These are phyloP conservation scores for Aspergillus brunneoviolaceus DNA, from an alignment of 2,329 filamentous ascomycete genomes.

Conservation along the genomic window DNA sequence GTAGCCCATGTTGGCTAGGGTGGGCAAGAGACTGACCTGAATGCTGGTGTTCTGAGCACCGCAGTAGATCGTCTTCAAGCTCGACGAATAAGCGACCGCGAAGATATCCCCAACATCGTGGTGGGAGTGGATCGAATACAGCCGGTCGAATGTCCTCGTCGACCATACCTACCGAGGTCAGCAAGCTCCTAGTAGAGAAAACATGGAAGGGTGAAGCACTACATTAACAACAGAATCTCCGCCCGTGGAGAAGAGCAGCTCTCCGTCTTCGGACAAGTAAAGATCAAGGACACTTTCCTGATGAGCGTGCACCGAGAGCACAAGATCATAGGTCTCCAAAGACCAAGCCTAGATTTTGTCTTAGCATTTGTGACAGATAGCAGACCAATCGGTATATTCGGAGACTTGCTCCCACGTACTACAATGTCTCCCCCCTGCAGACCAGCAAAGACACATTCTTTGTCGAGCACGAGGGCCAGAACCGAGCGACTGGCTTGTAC, in stretches of 20 bases:
- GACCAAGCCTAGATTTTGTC: constrained; percentile 65
- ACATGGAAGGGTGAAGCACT: constrained; percentile 9
- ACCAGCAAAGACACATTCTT: constrained; percentile 82
- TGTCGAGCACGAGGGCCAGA: constrained; percentile 76
- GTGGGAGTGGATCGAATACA: constrained; percentile 88
- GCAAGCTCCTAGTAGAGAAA: background rate
- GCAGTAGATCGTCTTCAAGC: constrained; percentile 79
- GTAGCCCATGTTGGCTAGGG: background rate
- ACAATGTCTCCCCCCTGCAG: constrained; percentile 92
- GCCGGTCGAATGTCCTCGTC: constrained; percentile 68
- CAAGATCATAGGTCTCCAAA: constrained; percentile 79
- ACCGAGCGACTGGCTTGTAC: constrained; percentile 45
- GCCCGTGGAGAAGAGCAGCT: constrained; percentile 84
- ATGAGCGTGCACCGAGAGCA: constrained; percentile 79
- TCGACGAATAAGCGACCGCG: constrained; percentile 82
- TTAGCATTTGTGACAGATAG: too few species aligned
- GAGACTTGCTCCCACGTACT: constrained; percentile 41
- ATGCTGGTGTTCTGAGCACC: constrained; percentile 94
- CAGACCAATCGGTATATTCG: background rate
- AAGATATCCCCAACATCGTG: constrained; percentile 97
- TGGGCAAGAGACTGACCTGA: constrained; percentile 53
- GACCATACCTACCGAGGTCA: constrained; percentile 66
- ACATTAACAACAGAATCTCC: constrained; percentile 91
- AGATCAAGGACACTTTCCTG: constrained; percentile 87
- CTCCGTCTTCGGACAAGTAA: constrained; percentile 71